phyloP scores from a whole-genome alignment of 2,329 filamentous ascomycete species.

The Sphaerulina musiva region DNA sequence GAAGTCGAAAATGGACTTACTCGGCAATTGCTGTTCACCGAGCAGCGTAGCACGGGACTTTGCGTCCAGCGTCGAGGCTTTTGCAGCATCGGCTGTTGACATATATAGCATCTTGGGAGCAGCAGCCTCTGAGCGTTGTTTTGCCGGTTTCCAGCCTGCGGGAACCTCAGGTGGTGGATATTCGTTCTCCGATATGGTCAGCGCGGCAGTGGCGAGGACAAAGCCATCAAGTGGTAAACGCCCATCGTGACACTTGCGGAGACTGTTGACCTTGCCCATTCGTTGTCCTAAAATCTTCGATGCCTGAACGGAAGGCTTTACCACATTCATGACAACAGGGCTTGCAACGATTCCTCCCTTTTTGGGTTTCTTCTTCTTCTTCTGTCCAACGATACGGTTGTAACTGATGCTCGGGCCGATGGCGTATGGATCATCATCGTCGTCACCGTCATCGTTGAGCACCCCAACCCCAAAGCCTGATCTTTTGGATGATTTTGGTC shows the following conservation, averaged over 20 bases:
- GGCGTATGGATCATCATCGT: constrained; percentile 90
- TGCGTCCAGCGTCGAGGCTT: constrained; percentile 66
- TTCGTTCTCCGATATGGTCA: constrained; percentile 41
- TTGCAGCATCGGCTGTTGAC: constrained; percentile 72
- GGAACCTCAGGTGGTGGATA: constrained; percentile 65
- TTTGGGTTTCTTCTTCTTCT: constrained; percentile 60
- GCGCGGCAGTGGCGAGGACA: constrained; percentile 52
- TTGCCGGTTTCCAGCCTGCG: constrained; percentile 62
- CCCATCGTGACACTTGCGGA: constrained; percentile 75
- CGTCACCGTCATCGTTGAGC: constrained; percentile 86
- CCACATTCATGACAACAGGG: constrained; percentile 18
- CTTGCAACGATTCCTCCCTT: constrained; percentile 37
- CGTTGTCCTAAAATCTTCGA: constrained; percentile 52
- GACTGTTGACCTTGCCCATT: constrained; percentile 38
- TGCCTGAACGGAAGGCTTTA: constrained; percentile 63
- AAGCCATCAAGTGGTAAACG: constrained; percentile 75
- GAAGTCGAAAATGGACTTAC: constrained; percentile 94
- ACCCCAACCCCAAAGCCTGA: constrained; percentile 81
- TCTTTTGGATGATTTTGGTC: constrained; percentile 49
- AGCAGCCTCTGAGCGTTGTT: constrained; percentile 31
- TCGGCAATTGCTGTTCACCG: constrained; percentile 72
- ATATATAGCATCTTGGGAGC: constrained; percentile 42
- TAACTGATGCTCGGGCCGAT: constrained; percentile 87
- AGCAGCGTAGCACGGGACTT: constrained; percentile 70
- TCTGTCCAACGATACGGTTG: constrained; percentile 70